Evolutionary conservation across 495 filamentous ascomycete genomes (phyloP), one percentile per base, ranked within the genome.

Genomic region (Trichoderma gamsii): DNA sequence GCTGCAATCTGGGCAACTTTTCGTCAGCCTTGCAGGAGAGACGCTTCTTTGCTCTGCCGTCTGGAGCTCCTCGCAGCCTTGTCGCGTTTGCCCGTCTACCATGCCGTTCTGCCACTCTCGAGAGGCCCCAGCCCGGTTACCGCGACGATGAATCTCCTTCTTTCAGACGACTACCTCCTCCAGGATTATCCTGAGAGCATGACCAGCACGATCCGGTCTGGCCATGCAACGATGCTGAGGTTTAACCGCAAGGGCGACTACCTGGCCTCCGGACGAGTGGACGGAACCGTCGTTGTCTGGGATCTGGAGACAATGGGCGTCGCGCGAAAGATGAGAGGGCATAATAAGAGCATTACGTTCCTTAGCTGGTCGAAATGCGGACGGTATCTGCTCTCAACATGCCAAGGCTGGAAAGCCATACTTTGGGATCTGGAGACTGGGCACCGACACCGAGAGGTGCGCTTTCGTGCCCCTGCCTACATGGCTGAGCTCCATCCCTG

Each of bases 281-380:
- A 98, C 79, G 95, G 95, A 70, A 93, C 89, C 18, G 90, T 98
- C 61, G 90, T 97, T 43, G 90, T 99, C 66, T 99, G 97, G 82
- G 95, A 99, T 75, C 84, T 97, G 52, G 96, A 97, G 75, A 98
- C 96, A 35, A 95, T 93, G 82, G 93, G 94, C 46, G 89, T 98
- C 21, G 95, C 95, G 51, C 88, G 92, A 67, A 97, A 97, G 76
- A 83, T 98, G 43, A 86, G 91, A 66, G 95, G 95, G 8, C 95
- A 99, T 79, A 94, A 90, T 21, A 83, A 89, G 69, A 92, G 95
- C 73, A 91, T 98, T 51, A 92, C 95, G 69, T 95, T 91, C 15
- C 76, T 98, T 25, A 96, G 93, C 77, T 99, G 95, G 95, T 97
- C 92, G 9, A 82, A 90, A 70, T 89, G 92, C 79, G 93, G 93